phyloP scores from a whole-genome alignment of 129 eudicot species.

The Lonicera japonica region DNA sequence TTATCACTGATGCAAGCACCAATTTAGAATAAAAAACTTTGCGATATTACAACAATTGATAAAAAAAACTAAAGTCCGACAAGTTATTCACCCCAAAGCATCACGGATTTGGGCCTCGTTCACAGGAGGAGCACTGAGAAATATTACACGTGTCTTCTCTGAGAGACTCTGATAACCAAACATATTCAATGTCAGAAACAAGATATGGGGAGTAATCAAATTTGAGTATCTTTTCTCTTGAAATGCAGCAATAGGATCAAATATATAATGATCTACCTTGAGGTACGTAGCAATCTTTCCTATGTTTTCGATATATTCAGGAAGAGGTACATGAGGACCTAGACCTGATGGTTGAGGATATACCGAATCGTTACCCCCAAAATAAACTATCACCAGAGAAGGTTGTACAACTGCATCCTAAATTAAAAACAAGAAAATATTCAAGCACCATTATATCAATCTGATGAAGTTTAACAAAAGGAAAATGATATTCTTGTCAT shows the following conservation, averaged over 20 bases:
- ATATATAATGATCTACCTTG: conserved; percentile 34
- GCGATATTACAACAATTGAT: neutral
- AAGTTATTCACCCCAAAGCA: conserved; percentile 32
- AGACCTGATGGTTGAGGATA: conserved; percentile 45
- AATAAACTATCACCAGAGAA: conserved; percentile 57
- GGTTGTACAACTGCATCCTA: conserved; percentile 65
- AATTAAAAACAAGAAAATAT: neutral
- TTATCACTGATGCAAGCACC: conserved; percentile 19
- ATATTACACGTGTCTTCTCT: conserved; percentile 49
- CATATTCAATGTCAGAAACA: neutral
- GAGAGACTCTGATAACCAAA: conserved; percentile 52
- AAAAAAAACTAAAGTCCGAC: conserved; percentile 1
- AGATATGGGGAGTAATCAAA: neutral
- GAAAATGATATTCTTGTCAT: too few species aligned
- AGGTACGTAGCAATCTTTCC: conserved; percentile 59
- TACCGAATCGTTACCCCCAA: conserved; percentile 79
- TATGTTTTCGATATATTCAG: conserved; percentile 73
- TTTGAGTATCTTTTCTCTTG: neutral
- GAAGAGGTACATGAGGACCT: conserved; percentile 71
- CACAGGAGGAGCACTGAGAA: conserved; percentile 64
- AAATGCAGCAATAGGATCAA: neutral
- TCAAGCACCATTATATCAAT: neutral
- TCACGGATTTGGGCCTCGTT: conserved; percentile 43
- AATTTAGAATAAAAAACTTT: neutral
- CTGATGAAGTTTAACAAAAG: too few species aligned